A percentile compares a stretch with the other conserved stretches of the same genome.
phyloP scores from a whole-genome alignment of 805 yeast genomes.

The Myxozyma vanderwaltii region DNA sequence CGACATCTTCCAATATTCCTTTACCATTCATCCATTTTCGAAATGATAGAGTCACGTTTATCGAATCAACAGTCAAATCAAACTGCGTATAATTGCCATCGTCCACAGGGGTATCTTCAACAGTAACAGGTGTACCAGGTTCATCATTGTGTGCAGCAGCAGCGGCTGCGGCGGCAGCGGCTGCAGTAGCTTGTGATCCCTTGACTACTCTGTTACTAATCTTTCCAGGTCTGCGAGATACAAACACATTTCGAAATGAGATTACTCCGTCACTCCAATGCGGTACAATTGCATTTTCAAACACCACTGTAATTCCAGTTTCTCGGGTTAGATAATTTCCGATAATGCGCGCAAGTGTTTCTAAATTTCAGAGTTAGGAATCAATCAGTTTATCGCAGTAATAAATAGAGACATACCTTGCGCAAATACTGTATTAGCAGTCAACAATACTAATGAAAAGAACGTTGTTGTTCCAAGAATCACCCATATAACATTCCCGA shows the following conservation, averaged over 20 bases:
- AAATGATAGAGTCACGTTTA: slow-evolving; percentile 77
- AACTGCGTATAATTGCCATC: slow-evolving; percentile 97
- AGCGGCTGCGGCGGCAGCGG: slow-evolving; percentile 54
- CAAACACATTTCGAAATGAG: slow-evolving; percentile 79
- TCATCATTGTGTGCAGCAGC: slow-evolving; percentile 17
- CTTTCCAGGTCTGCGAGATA: slow-evolving; percentile 75
- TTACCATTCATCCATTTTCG: slow-evolving; percentile 86
- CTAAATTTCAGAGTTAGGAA: slow-evolving; percentile 40
- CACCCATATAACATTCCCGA: slow-evolving; percentile 80
- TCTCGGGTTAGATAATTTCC: slow-evolving; percentile 85
- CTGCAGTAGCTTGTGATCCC: slow-evolving; percentile 74
- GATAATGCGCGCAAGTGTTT: slow-evolving; percentile 74
- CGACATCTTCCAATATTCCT: slow-evolving; percentile 81
- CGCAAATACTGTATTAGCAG: slow-evolving; percentile 82
- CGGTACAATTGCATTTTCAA: slow-evolving; percentile 92
- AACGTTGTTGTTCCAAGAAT: slow-evolving; percentile 91
- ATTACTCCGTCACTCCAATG: slow-evolving; percentile 89
- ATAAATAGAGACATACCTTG: slow-evolving; percentile 45
- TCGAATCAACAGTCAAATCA: slow-evolving; percentile 85
- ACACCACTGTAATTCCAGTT: slow-evolving; percentile 78
- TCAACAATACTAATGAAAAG: slow-evolving; percentile 72
- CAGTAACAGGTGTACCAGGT: slow-evolving; percentile 20
- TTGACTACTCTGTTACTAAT: slow-evolving; percentile 55
- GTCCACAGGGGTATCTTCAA: slow-evolving; percentile 27
- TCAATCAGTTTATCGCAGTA: neutral